phyloP scores from a whole-genome alignment of 139 green algal species.

The Deuterostichococcus epilithicus region DNA sequence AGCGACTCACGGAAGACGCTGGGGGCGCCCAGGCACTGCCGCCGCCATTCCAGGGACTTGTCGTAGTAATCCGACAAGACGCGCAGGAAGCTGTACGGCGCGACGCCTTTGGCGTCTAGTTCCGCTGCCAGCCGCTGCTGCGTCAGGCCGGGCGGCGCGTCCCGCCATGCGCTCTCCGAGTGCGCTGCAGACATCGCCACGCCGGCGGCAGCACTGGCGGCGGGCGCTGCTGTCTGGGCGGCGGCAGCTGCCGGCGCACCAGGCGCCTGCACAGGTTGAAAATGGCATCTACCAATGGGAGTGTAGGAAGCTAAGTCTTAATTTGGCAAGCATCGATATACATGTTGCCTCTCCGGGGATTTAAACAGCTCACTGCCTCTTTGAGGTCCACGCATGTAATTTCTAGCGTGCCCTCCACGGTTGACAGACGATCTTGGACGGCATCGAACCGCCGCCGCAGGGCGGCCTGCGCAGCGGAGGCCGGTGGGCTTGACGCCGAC shows the following conservation, averaged over 20 bases:
- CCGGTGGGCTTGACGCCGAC: too few species aligned
- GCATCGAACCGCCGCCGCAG: background rate
- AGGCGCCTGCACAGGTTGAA: too few species aligned
- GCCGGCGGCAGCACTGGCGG: too few species aligned
- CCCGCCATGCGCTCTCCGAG: background rate
- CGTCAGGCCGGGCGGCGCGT: constrained; percentile 8
- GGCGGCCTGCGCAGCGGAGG: background rate
- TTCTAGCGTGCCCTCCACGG: background rate
- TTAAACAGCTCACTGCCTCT: too few species aligned
- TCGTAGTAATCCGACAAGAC: constrained; percentile 85
- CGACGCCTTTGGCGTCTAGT: constrained; percentile 26
- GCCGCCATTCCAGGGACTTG: constrained; percentile 60
- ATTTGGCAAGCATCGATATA: too few species aligned
- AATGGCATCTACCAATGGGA: too few species aligned
- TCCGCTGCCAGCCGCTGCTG: constrained; percentile 31
- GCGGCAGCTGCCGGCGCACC: too few species aligned
- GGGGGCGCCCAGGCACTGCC: constrained; percentile 15
- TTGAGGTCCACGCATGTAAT: too few species aligned
- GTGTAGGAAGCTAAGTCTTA: too few species aligned
- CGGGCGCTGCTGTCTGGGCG: background rate
- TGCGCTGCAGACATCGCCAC: background rate
- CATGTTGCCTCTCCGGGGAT: too few species aligned
- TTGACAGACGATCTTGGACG: background rate
- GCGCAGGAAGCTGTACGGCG: constrained; percentile 54
- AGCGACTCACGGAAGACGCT: constrained; percentile 5